phyloP scores from a whole-genome alignment of 441 rosid species.

The Gossypium laxum region DNA sequence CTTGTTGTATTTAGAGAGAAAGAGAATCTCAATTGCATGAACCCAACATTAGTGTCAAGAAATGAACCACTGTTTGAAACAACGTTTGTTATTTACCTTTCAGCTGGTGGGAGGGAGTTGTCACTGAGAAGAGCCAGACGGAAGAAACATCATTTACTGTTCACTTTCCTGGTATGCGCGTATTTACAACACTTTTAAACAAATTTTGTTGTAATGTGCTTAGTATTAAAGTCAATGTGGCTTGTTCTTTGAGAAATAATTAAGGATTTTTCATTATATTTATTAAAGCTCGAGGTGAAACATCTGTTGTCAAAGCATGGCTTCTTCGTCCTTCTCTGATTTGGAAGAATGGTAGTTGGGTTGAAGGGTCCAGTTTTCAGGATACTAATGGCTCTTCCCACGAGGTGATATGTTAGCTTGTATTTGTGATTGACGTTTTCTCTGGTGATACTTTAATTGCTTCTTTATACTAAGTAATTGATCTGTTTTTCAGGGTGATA shows the following conservation, averaged over 20 bases:
- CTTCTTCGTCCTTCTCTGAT: constrained; percentile 76
- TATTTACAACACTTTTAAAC: not conserved
- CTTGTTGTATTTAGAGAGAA: not conserved
- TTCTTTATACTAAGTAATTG: constrained; percentile 16
- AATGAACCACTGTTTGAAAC: constrained; percentile 2
- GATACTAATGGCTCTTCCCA: constrained; percentile 28
- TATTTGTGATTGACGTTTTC: not conserved
- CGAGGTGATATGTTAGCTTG: constrained; percentile 34
- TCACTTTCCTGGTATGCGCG: constrained; percentile 61
- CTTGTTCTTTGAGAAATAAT: constrained; percentile 3
- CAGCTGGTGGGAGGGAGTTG: constrained; percentile 92
- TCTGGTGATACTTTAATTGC: constrained; percentile 4
- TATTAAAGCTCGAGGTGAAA: constrained; percentile 63
- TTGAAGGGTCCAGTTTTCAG: constrained; percentile 53
- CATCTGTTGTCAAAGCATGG: constrained; percentile 52
- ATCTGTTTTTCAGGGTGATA: constrained; percentile 62
- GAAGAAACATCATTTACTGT: constrained; percentile 59
- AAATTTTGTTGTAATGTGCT: not conserved
- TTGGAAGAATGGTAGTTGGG: constrained; percentile 86
- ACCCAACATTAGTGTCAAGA: not conserved
- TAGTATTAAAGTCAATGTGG: not conserved
- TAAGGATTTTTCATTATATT: constrained; percentile 12
- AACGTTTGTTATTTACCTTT: constrained; percentile 17
- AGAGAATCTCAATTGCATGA: not conserved
- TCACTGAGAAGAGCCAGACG: constrained; percentile 68